These are phyloP conservation scores for Mycosphaerella sp. DNA, from an alignment of 2,329 filamentous ascomycete genomes.

Conservation along the genomic window DNA sequence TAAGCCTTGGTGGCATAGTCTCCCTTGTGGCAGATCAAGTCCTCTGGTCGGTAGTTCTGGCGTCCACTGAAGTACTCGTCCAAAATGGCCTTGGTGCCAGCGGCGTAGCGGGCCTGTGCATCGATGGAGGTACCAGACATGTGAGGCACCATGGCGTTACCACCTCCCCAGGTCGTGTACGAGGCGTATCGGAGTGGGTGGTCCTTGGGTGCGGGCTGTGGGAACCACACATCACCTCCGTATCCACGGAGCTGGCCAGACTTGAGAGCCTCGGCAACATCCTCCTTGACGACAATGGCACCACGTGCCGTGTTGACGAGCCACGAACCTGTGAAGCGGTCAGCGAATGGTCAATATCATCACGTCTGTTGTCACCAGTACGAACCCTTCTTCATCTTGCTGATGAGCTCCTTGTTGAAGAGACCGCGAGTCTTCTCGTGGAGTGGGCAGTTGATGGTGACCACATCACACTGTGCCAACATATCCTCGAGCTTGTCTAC, in stretches of 20 bases:
- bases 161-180: conserved; percentile 90
- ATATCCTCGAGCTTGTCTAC: conserved; percentile 89
- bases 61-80: conserved; percentile 83
- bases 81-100: conserved; percentile 72
- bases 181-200: conserved; percentile 80
- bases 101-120: conserved; percentile 68
- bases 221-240: conserved; percentile 91
- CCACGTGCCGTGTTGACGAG: conserved; percentile 98
- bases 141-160: conserved; percentile 98
- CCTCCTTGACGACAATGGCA: conserved; percentile 99
- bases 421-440: conserved; percentile 96
- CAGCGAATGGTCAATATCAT: background rate
- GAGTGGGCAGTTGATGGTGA: conserved; percentile 99
- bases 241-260: conserved; percentile 85
- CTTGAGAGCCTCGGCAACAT: conserved; percentile 90
- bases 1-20: conserved; percentile 96
- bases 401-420: conserved; percentile 97
- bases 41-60: conserved; percentile 80
- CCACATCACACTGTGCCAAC: conserved; percentile 86
- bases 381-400: conserved; percentile 95
- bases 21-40: conserved; percentile 82
- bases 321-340: conserved; percentile 63
- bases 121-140: conserved; percentile 99
- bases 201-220: conserved; percentile 89
- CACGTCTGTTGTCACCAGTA: conserved; percentile 24